These are phyloP conservation scores for Colletotrichum tanaceti DNA, from an alignment of 2,329 filamentous ascomycete species.

Conservation along the genomic window DNA sequence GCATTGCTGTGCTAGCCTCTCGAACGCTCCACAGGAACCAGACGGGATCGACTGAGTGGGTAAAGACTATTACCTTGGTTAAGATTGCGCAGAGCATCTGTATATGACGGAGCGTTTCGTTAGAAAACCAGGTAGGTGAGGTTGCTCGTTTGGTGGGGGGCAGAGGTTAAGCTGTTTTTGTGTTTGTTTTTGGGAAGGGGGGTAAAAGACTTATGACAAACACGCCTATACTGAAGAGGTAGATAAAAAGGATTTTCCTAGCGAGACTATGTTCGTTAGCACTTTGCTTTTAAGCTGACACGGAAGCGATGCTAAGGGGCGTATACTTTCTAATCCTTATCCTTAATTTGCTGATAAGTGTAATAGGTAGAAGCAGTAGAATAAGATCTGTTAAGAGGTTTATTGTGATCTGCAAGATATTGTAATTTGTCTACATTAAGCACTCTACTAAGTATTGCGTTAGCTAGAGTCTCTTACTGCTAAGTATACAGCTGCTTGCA, in stretches of 20 bases:
- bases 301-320: too few species aligned
- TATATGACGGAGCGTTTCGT: neutral
- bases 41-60: conserved; percentile 12
- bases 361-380: conserved; percentile 26
- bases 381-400: conserved; percentile 38
- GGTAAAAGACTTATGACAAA: conserved; percentile 25
- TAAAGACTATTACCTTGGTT: conserved; percentile 29
- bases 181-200: too few species aligned
- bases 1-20: conserved; percentile 36
- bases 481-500: too few species aligned
- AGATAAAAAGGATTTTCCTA: conserved; percentile 33
- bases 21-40: conserved; percentile 39
- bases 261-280: neutral
- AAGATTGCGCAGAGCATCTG: conserved; percentile 35
- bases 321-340: conserved; percentile 34
- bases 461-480: neutral
- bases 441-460: conserved; percentile 24
- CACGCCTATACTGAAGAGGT: conserved; percentile 32
- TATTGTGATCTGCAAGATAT: conserved; percentile 33
- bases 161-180: fast-evolving
- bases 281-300: neutral
- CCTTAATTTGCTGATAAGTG: conserved; percentile 24
- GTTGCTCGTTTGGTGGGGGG: too few species aligned
- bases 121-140: neutral
- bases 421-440: conserved; percentile 34